Percentiles rank a stretch among this genome's conserved stretches.
Evolutionary conservation across 345 rosid genomes (phyloP).

Genomic region (Triadica sebifera): DNA sequence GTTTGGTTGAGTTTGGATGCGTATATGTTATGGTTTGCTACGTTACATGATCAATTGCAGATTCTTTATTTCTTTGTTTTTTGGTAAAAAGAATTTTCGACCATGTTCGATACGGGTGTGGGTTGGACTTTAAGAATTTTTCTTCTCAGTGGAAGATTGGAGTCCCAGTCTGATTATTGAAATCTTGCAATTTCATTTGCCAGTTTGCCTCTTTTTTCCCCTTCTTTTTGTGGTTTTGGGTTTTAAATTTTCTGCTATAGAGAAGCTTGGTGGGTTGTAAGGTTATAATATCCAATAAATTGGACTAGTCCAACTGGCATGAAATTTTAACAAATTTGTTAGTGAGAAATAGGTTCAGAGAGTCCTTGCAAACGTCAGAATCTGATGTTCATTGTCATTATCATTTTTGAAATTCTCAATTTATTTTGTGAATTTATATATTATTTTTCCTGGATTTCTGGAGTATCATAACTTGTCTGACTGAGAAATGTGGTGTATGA

Average conservation of each 20-base stretch:
- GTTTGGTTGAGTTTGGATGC: neutral
- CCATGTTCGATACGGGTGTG: neutral
- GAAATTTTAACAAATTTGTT: neutral
- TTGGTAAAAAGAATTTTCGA: neutral
- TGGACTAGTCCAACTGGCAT: neutral
- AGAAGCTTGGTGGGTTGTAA: neutral
- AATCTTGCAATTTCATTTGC: conserved; percentile 9
- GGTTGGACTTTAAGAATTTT: neutral
- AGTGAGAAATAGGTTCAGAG: neutral
- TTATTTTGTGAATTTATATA: neutral
- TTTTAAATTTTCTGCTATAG: neutral
- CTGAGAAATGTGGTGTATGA: conserved; percentile 24
- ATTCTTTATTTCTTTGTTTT: too few species aligned
- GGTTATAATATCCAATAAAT: neutral
- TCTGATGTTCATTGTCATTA: neutral
- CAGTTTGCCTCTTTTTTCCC: neutral
- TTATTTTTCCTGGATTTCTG: conserved; percentile 1
- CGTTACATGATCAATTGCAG: neutral
- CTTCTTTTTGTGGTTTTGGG: neutral
- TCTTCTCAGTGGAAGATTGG: neutral
- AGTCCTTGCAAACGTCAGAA: neutral
- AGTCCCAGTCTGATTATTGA: neutral
- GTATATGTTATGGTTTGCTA: neutral
- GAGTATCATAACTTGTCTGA: conserved; percentile 25
- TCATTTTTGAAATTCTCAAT: neutral